Evolutionary conservation across 1,139 yeast species (phyloP), one percentile per base, ranked within the genome.

Genomic region (Diutina siamensis): DNA sequence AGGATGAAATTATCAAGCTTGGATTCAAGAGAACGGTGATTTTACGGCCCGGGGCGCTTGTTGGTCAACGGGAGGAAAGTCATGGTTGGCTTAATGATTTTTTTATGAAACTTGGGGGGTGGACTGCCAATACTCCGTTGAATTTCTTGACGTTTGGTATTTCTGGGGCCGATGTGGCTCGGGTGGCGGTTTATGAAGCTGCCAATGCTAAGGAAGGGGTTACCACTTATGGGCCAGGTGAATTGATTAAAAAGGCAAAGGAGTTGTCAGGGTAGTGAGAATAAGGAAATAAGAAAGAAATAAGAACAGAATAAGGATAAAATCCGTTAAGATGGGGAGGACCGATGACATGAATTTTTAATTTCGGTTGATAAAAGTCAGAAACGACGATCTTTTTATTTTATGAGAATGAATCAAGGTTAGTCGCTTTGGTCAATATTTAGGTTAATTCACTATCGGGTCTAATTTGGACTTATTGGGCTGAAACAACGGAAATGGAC

Each of bases 21-120:
- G 72, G 68, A 19, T 85, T 84, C 59, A 79, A 80, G n/a, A 67
- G 76, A 47, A 77, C 86, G 0, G 69, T 83, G 41, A 80, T 85
- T 49, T 58, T 86, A 46, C 71, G 83, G 55, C 95, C 95, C 0
- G 94, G 94, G 12, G 57, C 65, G 0, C 63, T 84, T 40, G 54
- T 83, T 12, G 94, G 94, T 3, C 68, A 74, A 28, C 65, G 94
- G 52, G 68, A 65, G n/a, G 53, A 52, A 2, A 45, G 61, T 5
- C 71, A 71, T 50, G 76, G 76, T 0, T 54, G 62, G 34, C 57
- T 61, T 9, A 63, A 61, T 48, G 54, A 53, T 15, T 5, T 58
- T 10, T 15, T 25, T 17, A 38, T 38, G 42, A 12, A n/a, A 17
- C 13, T 38, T 15, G 42, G 32, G 15, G 20, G 13, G 13, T 25